Conservation (phyloP, 371 early-diverging fungal species). For the Batkoa obscura region DNA sequence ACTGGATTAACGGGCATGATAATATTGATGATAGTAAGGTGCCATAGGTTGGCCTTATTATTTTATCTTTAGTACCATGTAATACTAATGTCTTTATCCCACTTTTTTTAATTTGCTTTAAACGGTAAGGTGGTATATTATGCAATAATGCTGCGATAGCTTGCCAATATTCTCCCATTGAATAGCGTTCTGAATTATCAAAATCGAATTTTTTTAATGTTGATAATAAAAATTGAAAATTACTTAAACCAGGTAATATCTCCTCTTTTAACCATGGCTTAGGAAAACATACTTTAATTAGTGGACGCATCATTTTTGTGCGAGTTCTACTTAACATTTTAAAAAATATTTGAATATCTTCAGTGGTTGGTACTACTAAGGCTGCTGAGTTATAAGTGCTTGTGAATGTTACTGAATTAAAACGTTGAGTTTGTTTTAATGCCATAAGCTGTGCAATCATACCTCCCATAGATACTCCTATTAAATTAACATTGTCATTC, state of each 20-base stretch:
- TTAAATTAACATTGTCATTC: slow-evolving; percentile 33
- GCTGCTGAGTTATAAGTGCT: slow-evolving; percentile 12
- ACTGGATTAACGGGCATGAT: not conserved
- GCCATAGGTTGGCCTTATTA: slow-evolving; percentile 1
- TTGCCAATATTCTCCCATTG: not conserved
- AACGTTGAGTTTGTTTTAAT: slow-evolving; percentile 13
- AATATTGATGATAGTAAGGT: not conserved
- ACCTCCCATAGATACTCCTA: slow-evolving; percentile 62
- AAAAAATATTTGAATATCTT: not conserved
- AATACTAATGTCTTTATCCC: not conserved
- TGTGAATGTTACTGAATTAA: slow-evolving; percentile 20
- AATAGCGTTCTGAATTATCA: not conserved
- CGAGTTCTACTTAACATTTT: not conserved
- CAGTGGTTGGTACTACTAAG: not conserved
- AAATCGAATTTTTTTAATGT: not conserved
- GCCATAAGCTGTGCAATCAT: slow-evolving; percentile 47
- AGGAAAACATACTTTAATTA: slow-evolving; percentile 1
- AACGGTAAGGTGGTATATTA: not conserved
- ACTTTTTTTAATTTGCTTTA: not conserved
- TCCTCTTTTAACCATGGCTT: not conserved
- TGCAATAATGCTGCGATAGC: not conserved
- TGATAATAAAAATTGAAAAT: not conserved
- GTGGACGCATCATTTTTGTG: not conserved
- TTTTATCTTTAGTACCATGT: not conserved
- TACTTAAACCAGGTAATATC: not conserved